Evolutionary conservation across 306 rosid genomes (phyloP).

Genomic region (Vachellia pachyceras): DNA sequence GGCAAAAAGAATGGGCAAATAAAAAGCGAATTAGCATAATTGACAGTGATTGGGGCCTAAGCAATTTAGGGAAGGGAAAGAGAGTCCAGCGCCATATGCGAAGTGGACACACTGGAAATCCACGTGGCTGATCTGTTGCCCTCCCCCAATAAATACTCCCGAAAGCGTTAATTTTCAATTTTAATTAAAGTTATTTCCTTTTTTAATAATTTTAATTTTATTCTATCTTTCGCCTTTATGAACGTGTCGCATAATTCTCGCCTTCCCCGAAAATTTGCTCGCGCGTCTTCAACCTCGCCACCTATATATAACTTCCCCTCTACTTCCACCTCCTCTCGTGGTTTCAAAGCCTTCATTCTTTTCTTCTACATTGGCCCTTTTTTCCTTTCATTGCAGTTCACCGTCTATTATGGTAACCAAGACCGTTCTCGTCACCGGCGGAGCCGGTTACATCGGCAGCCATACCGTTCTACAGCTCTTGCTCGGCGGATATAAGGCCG

Average conservation of each 20-base stretch:
- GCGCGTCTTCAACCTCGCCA: conserved; percentile 35
- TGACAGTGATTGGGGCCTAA: neutral
- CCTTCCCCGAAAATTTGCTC: conserved; percentile 43
- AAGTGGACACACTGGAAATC: conserved; percentile 48
- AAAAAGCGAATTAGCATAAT: neutral
- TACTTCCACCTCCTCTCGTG: conserved; percentile 23
- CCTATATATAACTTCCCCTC: conserved; percentile 37
- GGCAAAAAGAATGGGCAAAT: no score
- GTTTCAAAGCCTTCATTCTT: conserved; percentile 17
- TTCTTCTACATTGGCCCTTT: neutral
- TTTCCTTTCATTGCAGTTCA: conserved; percentile 2
- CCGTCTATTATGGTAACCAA: conserved; percentile 47
- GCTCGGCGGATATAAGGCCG: conserved; percentile 72
- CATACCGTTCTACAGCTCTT: conserved; percentile 94
- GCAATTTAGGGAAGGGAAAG: neutral
- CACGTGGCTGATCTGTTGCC: conserved; percentile 63
- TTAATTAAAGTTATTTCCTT: neutral
- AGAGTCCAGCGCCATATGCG: neutral
- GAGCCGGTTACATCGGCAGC: conserved; percentile 94
- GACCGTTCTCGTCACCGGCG: conserved; percentile 84
- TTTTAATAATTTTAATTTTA: neutral
- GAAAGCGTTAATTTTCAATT: neutral
- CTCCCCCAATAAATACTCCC: conserved; percentile 51
- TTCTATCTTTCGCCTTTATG: conserved; percentile 5
- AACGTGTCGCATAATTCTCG: conserved; percentile 49